Evolutionary conservation across 2,329 filamentous ascomycete species (phyloP).

Genomic region (Tolypocladium sp.): DNA sequence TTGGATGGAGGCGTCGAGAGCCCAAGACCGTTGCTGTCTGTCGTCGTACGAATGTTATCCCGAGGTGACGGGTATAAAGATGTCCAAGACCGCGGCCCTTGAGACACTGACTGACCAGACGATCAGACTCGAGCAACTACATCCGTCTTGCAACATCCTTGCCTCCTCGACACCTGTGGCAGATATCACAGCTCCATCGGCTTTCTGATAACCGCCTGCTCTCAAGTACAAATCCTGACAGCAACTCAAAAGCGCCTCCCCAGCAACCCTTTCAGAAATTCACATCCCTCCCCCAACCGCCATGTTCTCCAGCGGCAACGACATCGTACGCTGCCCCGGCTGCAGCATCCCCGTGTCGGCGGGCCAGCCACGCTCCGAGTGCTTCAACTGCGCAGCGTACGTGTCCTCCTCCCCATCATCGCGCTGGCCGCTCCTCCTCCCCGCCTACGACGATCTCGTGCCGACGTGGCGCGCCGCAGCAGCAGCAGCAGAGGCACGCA

Average conservation of each 20-base stretch:
- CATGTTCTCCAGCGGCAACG: constrained; percentile 5
- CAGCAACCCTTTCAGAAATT: too few relatives aligned
- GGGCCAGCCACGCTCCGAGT: constrained; percentile 8
- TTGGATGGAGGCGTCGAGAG: not conserved
- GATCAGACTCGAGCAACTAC: too few relatives aligned
- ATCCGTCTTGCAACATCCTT: too few relatives aligned
- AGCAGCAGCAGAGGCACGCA: not conserved
- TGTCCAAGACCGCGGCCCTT: not conserved
- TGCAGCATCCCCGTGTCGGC: constrained; percentile 9
- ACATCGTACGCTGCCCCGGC: constrained; percentile 7
- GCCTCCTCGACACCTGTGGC: not conserved
- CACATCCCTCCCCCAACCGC: not conserved
- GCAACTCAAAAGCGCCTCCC: not conserved
- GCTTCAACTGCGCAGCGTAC: constrained; percentile 10
- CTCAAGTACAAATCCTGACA: not conserved
- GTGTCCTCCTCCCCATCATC: not conserved
- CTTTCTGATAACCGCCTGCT: not conserved
- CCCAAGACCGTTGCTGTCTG: not conserved
- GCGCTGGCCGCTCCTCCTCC: not conserved
- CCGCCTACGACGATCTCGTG: not conserved
- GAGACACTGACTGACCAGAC: not conserved
- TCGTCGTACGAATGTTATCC: not conserved
- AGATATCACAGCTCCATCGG: not conserved
- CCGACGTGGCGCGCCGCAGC: not conserved
- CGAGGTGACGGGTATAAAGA: not conserved